Evolutionary conservation across 768 basidiomycete genomes (phyloP), one percentile per base, ranked within the genome.

Genomic region (Scleroderma bovista): DNA sequence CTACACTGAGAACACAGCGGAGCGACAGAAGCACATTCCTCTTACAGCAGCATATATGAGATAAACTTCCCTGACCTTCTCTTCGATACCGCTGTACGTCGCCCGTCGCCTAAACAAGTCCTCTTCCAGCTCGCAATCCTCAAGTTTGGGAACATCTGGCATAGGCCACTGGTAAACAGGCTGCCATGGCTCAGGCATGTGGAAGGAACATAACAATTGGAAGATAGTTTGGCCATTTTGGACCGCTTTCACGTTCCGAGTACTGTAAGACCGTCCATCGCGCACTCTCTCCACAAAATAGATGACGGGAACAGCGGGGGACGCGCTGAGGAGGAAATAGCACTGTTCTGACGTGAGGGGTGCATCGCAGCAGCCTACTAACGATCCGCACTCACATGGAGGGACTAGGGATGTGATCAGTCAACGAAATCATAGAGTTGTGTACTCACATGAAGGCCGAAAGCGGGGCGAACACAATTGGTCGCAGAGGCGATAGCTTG

Each of bases 401-500:
- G 58, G 34, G 85, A 88, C 86, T 86, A 24, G 9, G 26, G 3
- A 43, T 10, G 16, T 19, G 22, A 17, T 53, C 37, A 51, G 46
- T 26, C 26, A 47, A 19, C 33, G 20, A 32, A 15, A 31, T 16
- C 17, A 32, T 34, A 36, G 19, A 34, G 15, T 19, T n/a, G 3
- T 19, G 13, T 17, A 67, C 88, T 72, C 60, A 90, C 89, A 69
- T 93, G 87, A 26, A 90, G 67, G 22, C 76, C 77, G 64, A 77
- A 88, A 15, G 69, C 73, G 11, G 81, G 72, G 39, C 80, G 71
- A 0, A 93, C 86, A 46, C 82, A 81, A 52, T 82, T 84, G 13
- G 87, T 89, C 1, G 90, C 90, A 2, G 87, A 78, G 12, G 89
- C 84, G 24, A 93, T 69, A 5, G 89, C 91, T 60, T 93, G 90